These are phyloP conservation scores for Fusarium hostae DNA, from an alignment of 2,329 filamentous ascomycete species.

Conservation along the genomic window DNA sequence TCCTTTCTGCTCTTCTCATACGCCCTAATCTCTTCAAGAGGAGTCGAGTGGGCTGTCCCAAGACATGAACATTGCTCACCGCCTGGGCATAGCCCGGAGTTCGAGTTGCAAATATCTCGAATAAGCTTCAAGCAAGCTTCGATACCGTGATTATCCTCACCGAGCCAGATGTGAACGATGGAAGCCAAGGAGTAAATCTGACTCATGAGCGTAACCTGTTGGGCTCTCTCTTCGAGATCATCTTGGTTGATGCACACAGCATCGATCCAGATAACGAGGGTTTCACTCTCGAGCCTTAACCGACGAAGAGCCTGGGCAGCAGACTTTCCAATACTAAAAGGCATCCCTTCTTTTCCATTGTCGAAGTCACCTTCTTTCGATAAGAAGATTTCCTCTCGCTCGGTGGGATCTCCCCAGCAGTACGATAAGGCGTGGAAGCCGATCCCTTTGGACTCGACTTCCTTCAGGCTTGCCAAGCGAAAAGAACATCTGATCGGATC, in stretches of 20 bases:
- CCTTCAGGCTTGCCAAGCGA: not conserved
- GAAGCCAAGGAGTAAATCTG: slow-evolving; percentile 27
- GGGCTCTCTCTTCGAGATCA: slow-evolving; percentile 26
- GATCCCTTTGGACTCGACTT: not conserved
- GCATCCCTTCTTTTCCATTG: accelerated
- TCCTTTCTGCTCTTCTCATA: not conserved
- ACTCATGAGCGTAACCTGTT: slow-evolving; percentile 33
- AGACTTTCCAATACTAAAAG: slow-evolving; percentile 22
- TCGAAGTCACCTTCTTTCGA: accelerated
- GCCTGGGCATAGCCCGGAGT: not conserved
- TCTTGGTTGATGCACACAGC: slow-evolving; percentile 40
- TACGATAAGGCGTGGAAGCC: slow-evolving; percentile 28
- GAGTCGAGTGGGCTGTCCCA: slow-evolving; percentile 5
- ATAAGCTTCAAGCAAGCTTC: slow-evolving; percentile 13
- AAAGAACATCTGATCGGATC: slow-evolving; percentile 17
- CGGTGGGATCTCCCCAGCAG: slow-evolving; percentile 26
- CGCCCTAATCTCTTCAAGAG: not conserved
- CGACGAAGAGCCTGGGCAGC: slow-evolving; percentile 17
- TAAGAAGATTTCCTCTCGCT: slow-evolving; percentile 9
- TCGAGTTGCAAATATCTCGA: slow-evolving; percentile 31
- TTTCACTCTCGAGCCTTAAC: not conserved
- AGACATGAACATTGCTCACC: not conserved
- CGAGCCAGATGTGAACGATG: slow-evolving; percentile 23
- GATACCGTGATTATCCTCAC: slow-evolving; percentile 8
- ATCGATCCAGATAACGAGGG: slow-evolving; percentile 32